Evolutionary conservation across 768 basidiomycete species (phyloP).

Genomic region (Russula earlei): DNA sequence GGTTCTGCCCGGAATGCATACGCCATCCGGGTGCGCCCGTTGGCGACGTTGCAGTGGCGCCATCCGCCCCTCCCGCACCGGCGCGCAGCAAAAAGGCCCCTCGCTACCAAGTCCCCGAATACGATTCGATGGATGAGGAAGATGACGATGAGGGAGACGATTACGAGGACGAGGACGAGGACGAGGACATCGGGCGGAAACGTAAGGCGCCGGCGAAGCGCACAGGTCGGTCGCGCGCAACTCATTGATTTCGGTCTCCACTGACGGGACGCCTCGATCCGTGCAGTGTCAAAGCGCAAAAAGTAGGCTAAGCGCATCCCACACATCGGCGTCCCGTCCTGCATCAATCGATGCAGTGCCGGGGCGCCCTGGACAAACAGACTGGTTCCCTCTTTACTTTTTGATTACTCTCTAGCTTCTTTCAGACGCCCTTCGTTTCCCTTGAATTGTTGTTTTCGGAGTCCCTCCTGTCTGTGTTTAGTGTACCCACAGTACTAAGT

Average conservation of each 20-base stretch:
- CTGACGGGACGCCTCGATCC: background rate
- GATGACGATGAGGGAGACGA: conserved; percentile 18
- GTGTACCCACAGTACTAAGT: conserved; percentile 6
- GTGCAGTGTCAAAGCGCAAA: conserved; percentile 32
- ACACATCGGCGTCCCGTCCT: no score
- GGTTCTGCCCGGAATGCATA: conserved; percentile 79
- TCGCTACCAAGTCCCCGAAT: background rate
- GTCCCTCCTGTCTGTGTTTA: background rate
- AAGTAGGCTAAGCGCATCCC: conserved; percentile 23
- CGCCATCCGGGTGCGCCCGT: conserved; percentile 47
- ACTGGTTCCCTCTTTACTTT: background rate
- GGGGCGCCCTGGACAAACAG: background rate
- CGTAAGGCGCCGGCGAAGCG: conserved; percentile 37
- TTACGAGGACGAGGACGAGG: background rate
- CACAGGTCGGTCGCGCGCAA: conserved; percentile 20
- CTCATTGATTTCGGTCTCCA: background rate
- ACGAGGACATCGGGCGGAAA: conserved; percentile 27
- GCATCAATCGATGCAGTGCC: no score
- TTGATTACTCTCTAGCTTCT: background rate
- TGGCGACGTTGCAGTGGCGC: conserved; percentile 6
- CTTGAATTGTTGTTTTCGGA: background rate
- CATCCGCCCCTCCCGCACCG: background rate
- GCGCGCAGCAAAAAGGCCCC: background rate
- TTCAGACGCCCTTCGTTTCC: background rate
- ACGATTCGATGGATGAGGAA: conserved; percentile 6